Conservation (phyloP, 176 grass and related monocot species). For the Areca catechu region DNA sequence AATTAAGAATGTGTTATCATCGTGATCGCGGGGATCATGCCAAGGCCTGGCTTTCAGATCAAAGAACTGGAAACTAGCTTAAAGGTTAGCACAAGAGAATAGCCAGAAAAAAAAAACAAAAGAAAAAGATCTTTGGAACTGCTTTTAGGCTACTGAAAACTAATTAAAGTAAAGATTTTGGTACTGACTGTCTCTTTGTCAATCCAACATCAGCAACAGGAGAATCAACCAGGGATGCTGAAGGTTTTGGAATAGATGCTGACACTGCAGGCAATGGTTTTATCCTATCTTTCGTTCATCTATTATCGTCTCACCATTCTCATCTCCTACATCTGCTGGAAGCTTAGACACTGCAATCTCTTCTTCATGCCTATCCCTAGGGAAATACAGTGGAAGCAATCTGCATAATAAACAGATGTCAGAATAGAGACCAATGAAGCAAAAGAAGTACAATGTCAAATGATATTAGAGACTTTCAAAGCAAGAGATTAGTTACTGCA, state of each 20-base stretch:
- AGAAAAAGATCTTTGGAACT: too few relatives aligned
- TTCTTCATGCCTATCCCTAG: conserved; percentile 91
- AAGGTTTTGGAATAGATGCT: conserved; percentile 23
- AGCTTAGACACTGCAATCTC: conserved; percentile 73
- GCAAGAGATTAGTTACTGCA: too few relatives aligned
- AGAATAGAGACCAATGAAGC: not conserved
- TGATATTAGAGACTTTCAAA: too few relatives aligned
- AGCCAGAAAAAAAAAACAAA: too few relatives aligned
- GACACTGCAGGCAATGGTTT: conserved; percentile 64
- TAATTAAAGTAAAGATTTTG: not conserved
- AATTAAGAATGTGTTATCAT: too few relatives aligned
- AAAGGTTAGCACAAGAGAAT: too few relatives aligned
- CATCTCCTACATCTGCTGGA: conserved; percentile 94
- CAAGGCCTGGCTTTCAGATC: too few relatives aligned
- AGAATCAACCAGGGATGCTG: conserved; percentile 27
- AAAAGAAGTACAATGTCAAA: too few relatives aligned
- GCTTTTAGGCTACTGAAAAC: not conserved
- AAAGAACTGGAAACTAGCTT: too few relatives aligned
- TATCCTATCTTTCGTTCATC: conserved; percentile 99
- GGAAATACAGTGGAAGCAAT: conserved; percentile 93
- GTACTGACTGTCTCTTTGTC: conserved; percentile 48
- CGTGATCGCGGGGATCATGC: too few relatives aligned
- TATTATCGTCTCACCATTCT: conserved; percentile 95
- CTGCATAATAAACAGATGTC: conserved; percentile 22
- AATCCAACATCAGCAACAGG: conserved; percentile 66